Evolutionary conservation across 2,329 filamentous ascomycete genomes (phyloP), one percentile per base, ranked within the genome.

Genomic region (Cercospora citrullina): DNA sequence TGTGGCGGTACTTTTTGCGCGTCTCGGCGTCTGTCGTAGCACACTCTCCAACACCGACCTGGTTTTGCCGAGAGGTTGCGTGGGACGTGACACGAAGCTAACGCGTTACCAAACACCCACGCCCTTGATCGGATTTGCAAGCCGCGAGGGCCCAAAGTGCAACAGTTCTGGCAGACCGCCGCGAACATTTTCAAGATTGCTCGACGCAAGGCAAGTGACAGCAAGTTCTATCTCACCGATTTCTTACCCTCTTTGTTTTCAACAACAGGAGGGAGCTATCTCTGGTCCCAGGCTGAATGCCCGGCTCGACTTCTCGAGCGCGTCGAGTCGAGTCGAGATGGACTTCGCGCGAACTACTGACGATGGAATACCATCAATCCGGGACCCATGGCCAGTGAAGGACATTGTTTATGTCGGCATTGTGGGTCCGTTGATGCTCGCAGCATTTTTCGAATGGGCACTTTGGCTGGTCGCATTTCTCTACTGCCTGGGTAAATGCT

Each of bases 391-490:
- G 76, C 73, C 74, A 1, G 65, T 71, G 23, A 61, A 72, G 51
- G 75, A 98, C 92, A 93, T 97, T 74, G 84, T 94, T 66, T 97
- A 96, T 78, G 90, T 94, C 8, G 83, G 89, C 65, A 90, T 97
- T 72, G 86, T 97, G 39, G 92, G 92, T 18, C 80, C 90, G 6
- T 84, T 97, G 60, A 93, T 97, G 89, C 75, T 95, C 26, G 91
- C 91, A 68, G 94, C 94, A 2, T 84, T 93, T 31, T 84, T 98
- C 8, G 94, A 98, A 81, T 98, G 95, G 93, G 89, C 97, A 69
- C 86, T 98, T 14, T 97, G 94, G 93, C 85, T 98, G 48, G 89
- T 91, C n/a, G 93, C 94, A 3, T 98, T 98, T 77, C 78, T 95
- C 70, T 98, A 97, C 80, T 98, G 94, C 77, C 83, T 97, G 1